A percentile compares a stretch with the other conserved stretches of the same genome.
These are phyloP conservation scores for Bombardia bombarda DNA, from an alignment of 495 filamentous ascomycete genomes.

Conservation along the genomic window DNA sequence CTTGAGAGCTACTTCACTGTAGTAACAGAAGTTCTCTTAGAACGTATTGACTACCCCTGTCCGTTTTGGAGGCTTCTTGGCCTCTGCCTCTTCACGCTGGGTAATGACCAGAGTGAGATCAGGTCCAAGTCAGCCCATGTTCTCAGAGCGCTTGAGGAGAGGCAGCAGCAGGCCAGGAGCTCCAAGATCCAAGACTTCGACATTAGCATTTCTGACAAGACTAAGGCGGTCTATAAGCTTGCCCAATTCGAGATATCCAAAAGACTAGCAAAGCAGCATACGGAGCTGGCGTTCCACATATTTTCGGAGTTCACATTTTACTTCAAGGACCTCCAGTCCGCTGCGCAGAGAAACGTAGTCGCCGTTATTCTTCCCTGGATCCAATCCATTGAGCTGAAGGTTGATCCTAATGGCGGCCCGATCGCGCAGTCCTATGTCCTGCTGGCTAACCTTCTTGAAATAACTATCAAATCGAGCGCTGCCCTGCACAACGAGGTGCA, in stretches of 20 bases:
- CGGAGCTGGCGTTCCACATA: slow-evolving; percentile 81
- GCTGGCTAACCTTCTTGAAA: slow-evolving; percentile 89
- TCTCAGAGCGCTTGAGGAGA: slow-evolving; percentile 73
- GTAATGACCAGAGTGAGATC: slow-evolving; percentile 80
- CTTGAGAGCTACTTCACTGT: slow-evolving; percentile 95
- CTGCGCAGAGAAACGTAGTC: slow-evolving; percentile 86
- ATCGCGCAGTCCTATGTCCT: slow-evolving; percentile 90
- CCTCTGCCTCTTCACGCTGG: slow-evolving; percentile 81
- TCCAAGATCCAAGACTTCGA: slow-evolving; percentile 95
- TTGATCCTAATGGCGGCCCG: slow-evolving; percentile 90
- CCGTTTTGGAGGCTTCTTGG: slow-evolving; percentile 86
- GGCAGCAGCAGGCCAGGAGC: slow-evolving; percentile 59
- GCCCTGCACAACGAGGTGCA: slow-evolving; percentile 93
- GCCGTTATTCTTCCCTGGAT: slow-evolving; percentile 95
- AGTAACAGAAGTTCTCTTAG: slow-evolving; percentile 74
- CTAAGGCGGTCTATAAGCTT: slow-evolving; percentile 92
- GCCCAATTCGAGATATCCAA: slow-evolving; percentile 96
- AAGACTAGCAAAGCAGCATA: slow-evolving; percentile 76
- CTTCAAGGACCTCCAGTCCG: slow-evolving; percentile 74
- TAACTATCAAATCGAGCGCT: slow-evolving; percentile 84
- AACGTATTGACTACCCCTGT: slow-evolving; percentile 69
- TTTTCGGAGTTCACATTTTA: slow-evolving; percentile 91
- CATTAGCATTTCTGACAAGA: slow-evolving; percentile 97
- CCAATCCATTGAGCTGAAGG: slow-evolving; percentile 82
- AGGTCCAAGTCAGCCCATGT: slow-evolving; percentile 82